Evolutionary conservation across 1,139 yeast species (phyloP), one percentile per base, ranked within the genome.

Genomic region (Pichia norvegensis): DNA sequence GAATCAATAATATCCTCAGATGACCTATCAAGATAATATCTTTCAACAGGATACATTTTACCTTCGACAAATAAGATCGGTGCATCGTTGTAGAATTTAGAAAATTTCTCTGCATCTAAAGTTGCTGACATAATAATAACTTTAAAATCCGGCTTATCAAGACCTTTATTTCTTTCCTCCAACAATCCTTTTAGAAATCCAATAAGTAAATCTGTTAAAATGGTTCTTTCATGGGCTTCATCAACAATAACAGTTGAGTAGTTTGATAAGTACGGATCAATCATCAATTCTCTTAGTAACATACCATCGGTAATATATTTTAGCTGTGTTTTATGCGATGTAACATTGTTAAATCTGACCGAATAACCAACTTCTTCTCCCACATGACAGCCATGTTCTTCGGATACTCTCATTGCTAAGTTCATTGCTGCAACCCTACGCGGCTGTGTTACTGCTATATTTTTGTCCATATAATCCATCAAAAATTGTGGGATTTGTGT

Each of bases 341-440:
- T 63, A 41, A 67, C 70, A 54, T 81, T 79, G 54, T 79, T 83
- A 61, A 92, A 92, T 60, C 99, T 74, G 40, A 92, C 97, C 48
- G 95, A 83, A 66, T 87, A 92, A 50, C 99, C 98, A n/a, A 92
- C 95, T 48, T 78, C 80, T 31, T 74, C 74, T 13, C 98, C 98
- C 11, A 92, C 63, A 14, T 62, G 63, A 51, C 85, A 77, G 0
- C 95, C 96, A 58, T 75, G 73, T 63, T 92, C 98, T 56, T 86
- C 90, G 21, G 96, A 79, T 2, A 92, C 98, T 67, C 98, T 81
- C 23, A 84, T 77, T 0, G 98, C 98, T 60, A 92, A 73, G 51
- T 88, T 88, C 42, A 94, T 87, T 2, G 98, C 98, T 1, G 98
- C 98, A 33, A 92, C 98, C 61, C 98, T 76, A 67, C 98, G 81